phyloP scores from a whole-genome alignment of 768 basidiomycete species.

The Leccinum aurantiacum region DNA sequence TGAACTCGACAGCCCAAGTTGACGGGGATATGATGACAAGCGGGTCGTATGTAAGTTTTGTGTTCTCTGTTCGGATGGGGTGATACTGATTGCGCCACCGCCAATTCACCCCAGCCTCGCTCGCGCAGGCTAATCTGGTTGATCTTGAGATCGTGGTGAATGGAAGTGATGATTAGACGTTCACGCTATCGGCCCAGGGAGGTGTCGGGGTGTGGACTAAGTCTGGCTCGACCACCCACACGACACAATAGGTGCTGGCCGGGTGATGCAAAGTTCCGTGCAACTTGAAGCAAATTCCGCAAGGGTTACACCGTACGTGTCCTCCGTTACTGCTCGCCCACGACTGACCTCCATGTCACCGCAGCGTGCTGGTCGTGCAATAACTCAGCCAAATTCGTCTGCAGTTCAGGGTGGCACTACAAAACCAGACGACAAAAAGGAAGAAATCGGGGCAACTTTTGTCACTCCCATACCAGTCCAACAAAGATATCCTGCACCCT shows the following conservation, averaged over 20 bases:
- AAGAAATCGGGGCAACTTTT: too few species aligned
- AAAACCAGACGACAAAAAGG: too few species aligned
- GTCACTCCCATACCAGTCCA: too few species aligned
- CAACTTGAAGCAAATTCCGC: too few species aligned
- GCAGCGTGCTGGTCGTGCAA: too few species aligned
- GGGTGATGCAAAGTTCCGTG: too few species aligned
- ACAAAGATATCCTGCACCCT: too few species aligned
- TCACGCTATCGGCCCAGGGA: slow-evolving; percentile 51
- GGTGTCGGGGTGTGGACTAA: slow-evolving; percentile 55
- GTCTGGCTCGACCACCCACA: slow-evolving; percentile 50
- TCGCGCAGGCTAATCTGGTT: slow-evolving; percentile 29
- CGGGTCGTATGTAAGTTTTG: slow-evolving; percentile 50
- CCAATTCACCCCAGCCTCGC: slow-evolving; percentile 53
- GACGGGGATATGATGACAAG: slow-evolving; percentile 43
- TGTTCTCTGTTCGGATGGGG: not conserved
- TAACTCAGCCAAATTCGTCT: too few species aligned
- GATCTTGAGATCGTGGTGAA: too few species aligned
- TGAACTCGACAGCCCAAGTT: slow-evolving; percentile 49
- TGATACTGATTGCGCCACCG: not conserved
- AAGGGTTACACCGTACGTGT: slow-evolving; percentile 40
- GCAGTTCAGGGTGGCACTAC: too few species aligned
- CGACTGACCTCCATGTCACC: too few species aligned
- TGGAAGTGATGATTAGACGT: slow-evolving; percentile 37
- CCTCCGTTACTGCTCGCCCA: slow-evolving; percentile 7
- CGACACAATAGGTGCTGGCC: slow-evolving; percentile 12